Evolutionary conservation across 2,329 filamentous ascomycete genomes (phyloP), one percentile per base, ranked within the genome.

Genomic region (Fusarium sp.): DNA sequence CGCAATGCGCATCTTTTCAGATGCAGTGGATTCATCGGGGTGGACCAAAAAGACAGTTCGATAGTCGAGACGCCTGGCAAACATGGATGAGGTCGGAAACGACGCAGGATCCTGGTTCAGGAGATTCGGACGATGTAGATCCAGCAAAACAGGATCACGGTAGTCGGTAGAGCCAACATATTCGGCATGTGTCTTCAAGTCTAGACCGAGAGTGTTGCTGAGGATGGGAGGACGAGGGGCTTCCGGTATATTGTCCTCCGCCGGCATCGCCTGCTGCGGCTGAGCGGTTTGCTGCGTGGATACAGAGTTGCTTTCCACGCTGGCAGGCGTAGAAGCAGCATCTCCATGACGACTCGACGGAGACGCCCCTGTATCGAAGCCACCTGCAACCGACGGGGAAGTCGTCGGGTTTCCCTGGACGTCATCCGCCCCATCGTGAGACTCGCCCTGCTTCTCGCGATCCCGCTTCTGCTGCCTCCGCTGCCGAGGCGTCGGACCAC

Each of bases 91-190:
- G 0, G 44, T 10, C 3, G 48, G 35, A 3, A 63, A 19, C 7
- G 56, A 39, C 5, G 58, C 41, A n/a, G 53, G 44, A 3, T 62
- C 66, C 28, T 60, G 55, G 15, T 34, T 57, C 19, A 64, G 39
- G 3, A 61, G 78, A 68, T 84, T 82, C 64, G 86, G 85, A 8
- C 80, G 79, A 43, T 84, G 84, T 9, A 87, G 76, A 38, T 83
- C 82, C 44, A 88, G 82, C 22, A 88, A 78, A 31, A 81, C 77
- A 4, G 84, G 81, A 64, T 88, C 85, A 55, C 85, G 82, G 28
- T 85, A 84, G 52, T 84, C 85, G 39, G 84, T 87, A 53, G 84
- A 77, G 19, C 85, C 85, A 53, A 88, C 80, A 68, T 87, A 85
- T 69, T 84, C 82, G 72, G 85, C 85, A 71, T 88, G 84, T 53